Conservation (phyloP, 2,329 filamentous ascomycete species). For the Byssochlamys sp. region DNA sequence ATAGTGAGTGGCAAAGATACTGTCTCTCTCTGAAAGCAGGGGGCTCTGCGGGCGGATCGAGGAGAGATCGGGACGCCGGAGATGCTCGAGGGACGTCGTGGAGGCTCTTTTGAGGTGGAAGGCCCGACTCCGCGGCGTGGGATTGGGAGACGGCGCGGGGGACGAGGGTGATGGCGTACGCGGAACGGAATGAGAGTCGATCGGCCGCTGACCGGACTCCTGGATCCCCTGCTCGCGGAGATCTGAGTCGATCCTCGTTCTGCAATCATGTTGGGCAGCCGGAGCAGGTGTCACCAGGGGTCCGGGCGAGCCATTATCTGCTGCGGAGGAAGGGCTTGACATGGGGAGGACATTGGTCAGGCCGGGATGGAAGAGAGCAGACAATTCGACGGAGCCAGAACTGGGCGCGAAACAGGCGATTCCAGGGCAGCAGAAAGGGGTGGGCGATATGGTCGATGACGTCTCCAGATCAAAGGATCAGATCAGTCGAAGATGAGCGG, state of each 20-base stretch:
- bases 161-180: neutral
- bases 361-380: constrained; percentile 13
- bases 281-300: constrained; percentile 38
- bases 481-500: neutral
- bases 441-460: neutral
- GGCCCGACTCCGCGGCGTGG: neutral
- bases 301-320: constrained; percentile 31
- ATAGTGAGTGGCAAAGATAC: constrained; percentile 56
- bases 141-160: neutral
- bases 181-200: neutral
- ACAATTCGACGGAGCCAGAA: neutral
- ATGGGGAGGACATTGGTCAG: constrained; percentile 44
- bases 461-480: neutral
- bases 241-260: constrained; percentile 14
- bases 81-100: constrained; percentile 3
- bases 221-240: constrained; percentile 28
- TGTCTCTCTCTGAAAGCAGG: constrained; percentile 53
- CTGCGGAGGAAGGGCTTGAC: constrained; percentile 39
- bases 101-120: constrained; percentile 7
- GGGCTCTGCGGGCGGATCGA: constrained; percentile 29
- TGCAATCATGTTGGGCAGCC: constrained; percentile 31
- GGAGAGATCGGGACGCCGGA: constrained; percentile 1
- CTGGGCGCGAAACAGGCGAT: neutral
- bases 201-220: constrained; percentile 18
- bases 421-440: neutral